Evolutionary conservation across 495 filamentous ascomycete species (phyloP).

Genomic region (Penicillium longicatenatum): DNA sequence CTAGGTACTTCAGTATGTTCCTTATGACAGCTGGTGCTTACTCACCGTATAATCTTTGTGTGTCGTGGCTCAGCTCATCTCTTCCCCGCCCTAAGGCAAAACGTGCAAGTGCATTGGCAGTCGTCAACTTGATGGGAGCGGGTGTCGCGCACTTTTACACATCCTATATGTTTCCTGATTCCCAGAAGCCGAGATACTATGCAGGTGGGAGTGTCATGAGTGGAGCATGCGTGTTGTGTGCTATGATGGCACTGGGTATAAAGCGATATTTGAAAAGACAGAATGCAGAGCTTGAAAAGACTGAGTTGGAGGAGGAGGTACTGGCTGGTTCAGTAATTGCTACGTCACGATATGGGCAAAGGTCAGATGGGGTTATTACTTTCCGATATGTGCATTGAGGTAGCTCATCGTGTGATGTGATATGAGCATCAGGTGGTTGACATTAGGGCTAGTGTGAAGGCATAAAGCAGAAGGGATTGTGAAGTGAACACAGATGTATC

Average conservation of each 20-base stretch:
- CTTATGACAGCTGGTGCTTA: constrained; percentile 18
- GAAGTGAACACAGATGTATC: neutral
- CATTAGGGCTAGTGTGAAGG: no score
- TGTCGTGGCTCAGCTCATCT: constrained; percentile 12
- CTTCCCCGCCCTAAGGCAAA: constrained; percentile 13
- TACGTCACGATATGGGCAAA: neutral
- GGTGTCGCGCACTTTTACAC: constrained; percentile 17
- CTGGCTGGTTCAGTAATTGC: constrained; percentile 8
- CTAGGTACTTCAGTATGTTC: constrained; percentile 17
- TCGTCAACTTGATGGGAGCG: constrained; percentile 16
- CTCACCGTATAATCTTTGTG: constrained; percentile 13
- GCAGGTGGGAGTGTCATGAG: constrained; percentile 16
- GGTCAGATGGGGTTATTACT: constrained; percentile 5
- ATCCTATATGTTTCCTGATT: constrained; percentile 17
- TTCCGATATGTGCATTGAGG: constrained; percentile 13
- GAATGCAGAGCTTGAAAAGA: constrained; percentile 9
- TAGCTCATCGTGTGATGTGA: no score
- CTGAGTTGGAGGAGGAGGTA: constrained; percentile 10
- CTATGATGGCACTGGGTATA: constrained; percentile 8
- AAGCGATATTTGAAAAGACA: constrained; percentile 13
- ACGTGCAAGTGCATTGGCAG: constrained; percentile 9
- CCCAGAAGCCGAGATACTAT: constrained; percentile 14
- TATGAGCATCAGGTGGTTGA: no score
- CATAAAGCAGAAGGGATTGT: neutral
- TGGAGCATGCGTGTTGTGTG: constrained; percentile 15